Evolutionary conservation across 2,329 filamentous ascomycete genomes (phyloP), one percentile per base, ranked within the genome.

Genomic region (Aspergillus thermomutatus): DNA sequence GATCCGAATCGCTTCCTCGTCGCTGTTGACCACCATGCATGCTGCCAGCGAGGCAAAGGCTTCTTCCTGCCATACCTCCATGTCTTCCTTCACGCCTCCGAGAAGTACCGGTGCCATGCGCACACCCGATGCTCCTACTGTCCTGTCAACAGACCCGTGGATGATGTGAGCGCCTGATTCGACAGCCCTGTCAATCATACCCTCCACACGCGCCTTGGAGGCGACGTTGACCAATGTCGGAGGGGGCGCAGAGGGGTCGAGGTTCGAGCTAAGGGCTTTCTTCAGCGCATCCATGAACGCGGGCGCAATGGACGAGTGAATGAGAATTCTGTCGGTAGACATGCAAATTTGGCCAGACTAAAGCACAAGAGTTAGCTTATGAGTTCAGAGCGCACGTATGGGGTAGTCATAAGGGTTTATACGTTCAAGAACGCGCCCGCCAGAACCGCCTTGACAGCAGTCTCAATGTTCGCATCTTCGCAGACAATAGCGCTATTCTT

Each of bases 401-500:
- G 23, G 19, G n/a, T 9, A 19, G n/a, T 8, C 3, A 10, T 19
- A 7, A 37, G 11, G 43, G 3, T 37, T 59, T 63, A 54, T 56
- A 72, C 70, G 54, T 73, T 72, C 46, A 73, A 56, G 49, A 72
- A 72, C 6, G 70, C 64, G 6, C 72, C 73, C 0, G 63, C 67
- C 26, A 72, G 52, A 1, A 75, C 70, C 6, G 67, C 69, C 40
- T 68, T 60, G 3, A 74, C 68, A 0, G 91, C 90, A 8, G 82
- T 78, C 40, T 87, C 79, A 28, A 95, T 70, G 66, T 95, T 83
- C 4, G 91, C 90, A 70, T 95, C 91, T 37, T 87, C 85, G 70
- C 88, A 87, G 0, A 95, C 86, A 61, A 95, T 89, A 1, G 88
- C 85, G 1, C 85, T 85, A 1, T 89, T 88, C 73, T 95, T 95